Base-by-base conservation (phyloP, 441 rosid species). In the Euphorbia corollata region DNA sequence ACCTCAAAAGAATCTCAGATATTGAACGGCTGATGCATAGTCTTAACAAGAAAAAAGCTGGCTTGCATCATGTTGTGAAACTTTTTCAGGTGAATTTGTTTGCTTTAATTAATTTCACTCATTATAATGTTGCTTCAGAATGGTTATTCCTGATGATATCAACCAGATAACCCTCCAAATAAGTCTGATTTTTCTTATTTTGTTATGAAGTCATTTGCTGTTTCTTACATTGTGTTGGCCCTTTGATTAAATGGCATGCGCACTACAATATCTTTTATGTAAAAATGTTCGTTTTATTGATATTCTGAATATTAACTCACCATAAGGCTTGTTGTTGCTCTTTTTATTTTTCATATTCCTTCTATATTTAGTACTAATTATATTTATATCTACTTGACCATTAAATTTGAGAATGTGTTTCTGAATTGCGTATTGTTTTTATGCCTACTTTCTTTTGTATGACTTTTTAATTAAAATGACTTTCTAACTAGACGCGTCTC, bases 1-100 rank as follows among this genome's bases (percentile, higher is more conserved):
- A 95, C 81, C 85, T 95, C 43, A 90, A 86, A 75, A 86, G 92
- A 74, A 87, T 95, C 69, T 82, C 95, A 57, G 99, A 95, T 77
- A 74, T 95, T 68, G 96, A 91, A 72, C 81, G 95, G 71, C 82
- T 88, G 64, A 64, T 78, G 59, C 91, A 76, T 65, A 85, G 80
- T 73, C 86, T 95, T 63, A 85, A 87, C 77, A 95, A 76, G 77
- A 79, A 71, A 80, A 83, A 81, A 77, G 97, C 85, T 54, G 94
- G 92, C 64, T 73, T 95, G 81, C 98, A 86, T 60, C 97, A 91
- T 63, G 71, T 95, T 74, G 94, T 95, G 73, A 95, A 84, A 79
- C 95, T 95, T 65, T 95, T 88, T 80, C 99, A 94, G 91, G 99
- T 91, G 55, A 39, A 20, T 55, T 47, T 59, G 22, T 55, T 47